Evolutionary conservation across 176 grass and related monocot genomes (phyloP).

Genomic region (Zea luxurians): DNA sequence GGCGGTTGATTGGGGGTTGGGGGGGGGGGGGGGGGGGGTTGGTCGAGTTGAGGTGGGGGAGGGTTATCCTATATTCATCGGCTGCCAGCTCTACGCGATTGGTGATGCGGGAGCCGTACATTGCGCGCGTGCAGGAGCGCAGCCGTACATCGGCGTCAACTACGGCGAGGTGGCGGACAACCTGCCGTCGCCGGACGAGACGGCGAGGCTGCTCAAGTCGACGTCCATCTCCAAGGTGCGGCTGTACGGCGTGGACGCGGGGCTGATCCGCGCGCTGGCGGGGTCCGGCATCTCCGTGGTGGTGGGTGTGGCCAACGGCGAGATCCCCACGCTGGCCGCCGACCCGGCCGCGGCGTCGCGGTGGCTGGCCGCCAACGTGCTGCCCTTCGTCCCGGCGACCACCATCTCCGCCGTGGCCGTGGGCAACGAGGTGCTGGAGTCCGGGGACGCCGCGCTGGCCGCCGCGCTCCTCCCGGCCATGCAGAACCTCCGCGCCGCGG

Average conservation of each 20-base stretch:
- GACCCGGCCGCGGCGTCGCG: conserved; percentile 65
- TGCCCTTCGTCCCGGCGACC: conserved; percentile 60
- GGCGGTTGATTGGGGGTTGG: too few relatives aligned
- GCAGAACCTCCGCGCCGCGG: conserved; percentile 77
- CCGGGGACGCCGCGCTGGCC: conserved; percentile 64
- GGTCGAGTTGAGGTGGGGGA: too few relatives aligned
- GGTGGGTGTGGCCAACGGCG: conserved; percentile 83
- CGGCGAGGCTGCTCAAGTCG: conserved; percentile 65
- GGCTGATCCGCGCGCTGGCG: conserved; percentile 68
- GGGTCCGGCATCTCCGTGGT: conserved; percentile 65
- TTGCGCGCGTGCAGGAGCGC: conserved; percentile 32
- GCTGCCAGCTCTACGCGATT: not conserved
- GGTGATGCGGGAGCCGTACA: not conserved
- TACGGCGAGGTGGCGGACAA: conserved; percentile 98
- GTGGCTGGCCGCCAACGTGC: conserved; percentile 83
- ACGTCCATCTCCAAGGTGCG: conserved; percentile 79
- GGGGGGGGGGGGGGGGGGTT: too few relatives aligned
- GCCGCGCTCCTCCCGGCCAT: conserved; percentile 77
- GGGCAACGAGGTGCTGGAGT: conserved; percentile 90
- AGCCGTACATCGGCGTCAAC: conserved; percentile 85
- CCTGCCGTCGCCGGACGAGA: conserved; percentile 69
- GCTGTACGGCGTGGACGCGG: conserved; percentile 75
- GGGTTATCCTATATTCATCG: too few relatives aligned
- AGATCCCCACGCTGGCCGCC: conserved; percentile 72
- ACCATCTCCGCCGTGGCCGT: conserved; percentile 61